A percentile compares a stretch with the other conserved stretches of the same genome.
Evolutionary conservation across 495 filamentous ascomycete genomes (phyloP).

Genomic region (Arthonia radiata): DNA sequence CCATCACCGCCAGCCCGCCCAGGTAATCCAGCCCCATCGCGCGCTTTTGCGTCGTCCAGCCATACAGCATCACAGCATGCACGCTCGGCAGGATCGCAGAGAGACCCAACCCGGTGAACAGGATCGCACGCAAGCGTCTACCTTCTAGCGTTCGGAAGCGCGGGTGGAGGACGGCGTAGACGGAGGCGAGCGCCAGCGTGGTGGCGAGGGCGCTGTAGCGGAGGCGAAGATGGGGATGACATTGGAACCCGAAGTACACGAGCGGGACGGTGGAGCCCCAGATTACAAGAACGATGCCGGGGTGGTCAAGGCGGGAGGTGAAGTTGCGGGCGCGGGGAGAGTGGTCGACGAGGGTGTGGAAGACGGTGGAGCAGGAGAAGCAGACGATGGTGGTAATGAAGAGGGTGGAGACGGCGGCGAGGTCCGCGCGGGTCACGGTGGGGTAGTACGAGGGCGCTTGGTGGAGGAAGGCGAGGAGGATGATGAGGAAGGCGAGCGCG

Average conservation of each 20-base stretch:
- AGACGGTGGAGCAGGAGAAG: conserved; percentile 67
- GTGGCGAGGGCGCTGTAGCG: conserved; percentile 9
- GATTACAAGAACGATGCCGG: conserved; percentile 75
- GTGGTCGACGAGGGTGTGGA: conserved; percentile 47
- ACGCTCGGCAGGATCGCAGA: conserved; percentile 61
- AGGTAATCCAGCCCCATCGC: conserved; percentile 70
- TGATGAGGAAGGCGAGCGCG: conserved; percentile 21
- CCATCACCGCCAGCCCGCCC: conserved; percentile 53
- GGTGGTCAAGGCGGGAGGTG: too few relatives aligned
- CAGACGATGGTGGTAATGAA: conserved; percentile 52
- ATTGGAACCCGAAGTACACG: conserved; percentile 70
- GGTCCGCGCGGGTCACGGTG: conserved; percentile 35
- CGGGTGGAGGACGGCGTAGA: conserved; percentile 48
- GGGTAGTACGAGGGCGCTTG: conserved; percentile 39
- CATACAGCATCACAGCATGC: conserved; percentile 44
- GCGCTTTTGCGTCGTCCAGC: conserved; percentile 27
- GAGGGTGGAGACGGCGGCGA: conserved; percentile 51
- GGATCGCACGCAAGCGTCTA: conserved; percentile 64
- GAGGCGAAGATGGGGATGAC: conserved; percentile 18
- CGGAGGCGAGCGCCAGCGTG: conserved; percentile 47
- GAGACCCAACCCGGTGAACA: conserved; percentile 78
- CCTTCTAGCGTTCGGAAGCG: conserved; percentile 58
- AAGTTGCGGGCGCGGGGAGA: too few relatives aligned
- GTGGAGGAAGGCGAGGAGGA: conserved; percentile 19
- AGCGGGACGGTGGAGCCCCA: conserved; percentile 70